Evolutionary conservation across 768 basidiomycete genomes (phyloP).

Genomic region (Dioszegia crocea): DNA sequence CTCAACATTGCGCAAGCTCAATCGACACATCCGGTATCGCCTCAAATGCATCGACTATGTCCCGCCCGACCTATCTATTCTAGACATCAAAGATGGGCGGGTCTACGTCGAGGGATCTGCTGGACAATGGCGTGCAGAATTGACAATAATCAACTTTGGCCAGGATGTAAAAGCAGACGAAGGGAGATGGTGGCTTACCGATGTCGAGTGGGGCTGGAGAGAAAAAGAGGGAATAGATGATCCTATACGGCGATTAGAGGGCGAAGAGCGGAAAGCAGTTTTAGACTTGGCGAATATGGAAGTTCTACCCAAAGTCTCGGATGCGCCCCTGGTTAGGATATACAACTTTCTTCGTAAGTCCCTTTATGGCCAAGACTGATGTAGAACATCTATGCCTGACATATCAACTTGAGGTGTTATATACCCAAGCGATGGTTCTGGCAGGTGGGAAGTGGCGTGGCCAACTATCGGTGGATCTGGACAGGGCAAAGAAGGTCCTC

Average conservation of each 20-base stretch:
- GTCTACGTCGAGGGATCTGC: conserved; percentile 55
- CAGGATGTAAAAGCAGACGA: conserved; percentile 12
- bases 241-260: conserved; percentile 56
- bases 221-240: conserved; percentile 70
- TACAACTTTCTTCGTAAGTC: conserved; percentile 83
- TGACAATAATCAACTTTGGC: conserved; percentile 34
- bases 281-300: conserved; percentile 36
- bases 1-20: conserved; percentile 66
- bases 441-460: conserved; percentile 37
- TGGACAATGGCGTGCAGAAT: conserved; percentile 23
- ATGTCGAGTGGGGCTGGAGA: conserved; percentile 68
- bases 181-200: conserved; percentile 66
- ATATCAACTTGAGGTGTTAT: conserved; percentile 83
- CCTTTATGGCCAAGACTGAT: background rate
- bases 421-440: conserved; percentile 36
- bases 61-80: conserved; percentile 63
- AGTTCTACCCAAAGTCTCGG: conserved; percentile 41
- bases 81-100: conserved; percentile 46
- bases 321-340: conserved; percentile 76
- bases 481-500: conserved; percentile 63
- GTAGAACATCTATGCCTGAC: conserved; percentile 54
- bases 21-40: conserved; percentile 72
- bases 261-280: conserved; percentile 34
- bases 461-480: conserved; percentile 65
- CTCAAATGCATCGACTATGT: conserved; percentile 73